phyloP scores from a whole-genome alignment of 495 filamentous ascomycete genomes.

The Lepidopterella palustris region DNA sequence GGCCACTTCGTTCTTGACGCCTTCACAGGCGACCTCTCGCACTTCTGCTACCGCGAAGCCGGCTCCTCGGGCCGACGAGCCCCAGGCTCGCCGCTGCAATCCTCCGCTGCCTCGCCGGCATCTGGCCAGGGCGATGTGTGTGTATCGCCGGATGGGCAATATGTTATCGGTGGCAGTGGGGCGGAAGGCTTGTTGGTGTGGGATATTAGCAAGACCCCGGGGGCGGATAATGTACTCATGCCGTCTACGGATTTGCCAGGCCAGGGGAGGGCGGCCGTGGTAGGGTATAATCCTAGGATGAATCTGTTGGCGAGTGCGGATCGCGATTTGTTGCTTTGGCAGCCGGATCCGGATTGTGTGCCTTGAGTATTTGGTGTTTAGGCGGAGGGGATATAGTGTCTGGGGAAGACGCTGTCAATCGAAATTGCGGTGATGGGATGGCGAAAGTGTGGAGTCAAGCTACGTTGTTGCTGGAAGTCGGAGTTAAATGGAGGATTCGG shows the following conservation, averaged over 20 bases:
- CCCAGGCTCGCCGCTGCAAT: slow-evolving; percentile 39
- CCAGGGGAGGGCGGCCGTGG: slow-evolving; percentile 59
- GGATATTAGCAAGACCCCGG: slow-evolving; percentile 54
- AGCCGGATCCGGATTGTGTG: slow-evolving; percentile 61
- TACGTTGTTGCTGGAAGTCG: too few species aligned
- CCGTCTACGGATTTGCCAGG: slow-evolving; percentile 60
- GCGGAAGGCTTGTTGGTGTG: slow-evolving; percentile 66
- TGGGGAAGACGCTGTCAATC: too few species aligned
- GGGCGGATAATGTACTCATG: slow-evolving; percentile 54
- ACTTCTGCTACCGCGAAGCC: slow-evolving; percentile 48
- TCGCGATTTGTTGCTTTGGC: slow-evolving; percentile 82
- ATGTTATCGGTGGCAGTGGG: slow-evolving; percentile 68
- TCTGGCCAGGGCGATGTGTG: slow-evolving; percentile 71
- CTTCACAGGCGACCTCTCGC: slow-evolving; percentile 69
- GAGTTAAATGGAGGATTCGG: too few species aligned
- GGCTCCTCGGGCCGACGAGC: slow-evolving; percentile 42
- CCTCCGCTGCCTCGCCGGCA: slow-evolving; percentile 30
- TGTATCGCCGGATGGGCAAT: slow-evolving; percentile 82
- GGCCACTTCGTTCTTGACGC: slow-evolving; percentile 89
- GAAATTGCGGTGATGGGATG: too few species aligned
- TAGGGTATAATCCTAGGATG: slow-evolving; percentile 83
- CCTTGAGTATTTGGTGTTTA: slow-evolving; percentile 2
- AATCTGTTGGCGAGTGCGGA: slow-evolving; percentile 88
- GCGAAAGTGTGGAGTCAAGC: too few species aligned
- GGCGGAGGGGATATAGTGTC: too few species aligned